Conservation (phyloP, 1,284 basidiomycete species). For the Cryptococcus floricola region DNA sequence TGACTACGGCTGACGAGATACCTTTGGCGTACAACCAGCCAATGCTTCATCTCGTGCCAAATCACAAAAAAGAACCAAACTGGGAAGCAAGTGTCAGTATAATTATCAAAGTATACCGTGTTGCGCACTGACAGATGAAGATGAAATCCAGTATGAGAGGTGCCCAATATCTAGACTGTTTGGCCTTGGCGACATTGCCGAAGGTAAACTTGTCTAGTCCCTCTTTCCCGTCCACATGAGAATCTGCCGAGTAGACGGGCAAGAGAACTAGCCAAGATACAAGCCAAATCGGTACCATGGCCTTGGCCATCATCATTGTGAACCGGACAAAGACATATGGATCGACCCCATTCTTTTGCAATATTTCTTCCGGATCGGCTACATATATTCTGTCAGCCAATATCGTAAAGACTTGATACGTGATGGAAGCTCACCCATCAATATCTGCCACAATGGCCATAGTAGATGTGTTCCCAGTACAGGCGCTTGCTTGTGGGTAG, state of each 20-base stretch:
- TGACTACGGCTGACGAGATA: conserved; percentile 64
- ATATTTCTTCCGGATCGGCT: conserved; percentile 52
- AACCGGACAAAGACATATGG: conserved; percentile 70
- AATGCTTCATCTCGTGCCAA: conserved; percentile 62
- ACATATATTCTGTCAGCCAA: conserved; percentile 53
- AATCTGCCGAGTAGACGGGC: conserved; percentile 58
- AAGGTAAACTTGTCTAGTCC: conserved; percentile 56
- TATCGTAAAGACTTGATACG: conserved; percentile 33
- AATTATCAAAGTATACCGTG: background rate
- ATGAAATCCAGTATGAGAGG: conserved; percentile 51
- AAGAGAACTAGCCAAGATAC: conserved; percentile 60
- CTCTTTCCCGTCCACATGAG: conserved; percentile 42
- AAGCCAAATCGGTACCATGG: conserved; percentile 63
- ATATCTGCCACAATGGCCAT: conserved; percentile 35
- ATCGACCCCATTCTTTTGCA: conserved; percentile 53
- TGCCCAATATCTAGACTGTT: conserved; percentile 48
- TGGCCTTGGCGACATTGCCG: conserved; percentile 49
- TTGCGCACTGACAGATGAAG: conserved; percentile 47
- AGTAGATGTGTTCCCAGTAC: conserved; percentile 28
- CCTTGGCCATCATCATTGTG: conserved; percentile 60
- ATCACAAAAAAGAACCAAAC: conserved; percentile 67
- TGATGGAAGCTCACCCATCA: conserved; percentile 43
- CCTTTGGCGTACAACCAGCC: conserved; percentile 63
- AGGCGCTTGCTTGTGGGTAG: conserved; percentile 33
- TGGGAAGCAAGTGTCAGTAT: conserved; percentile 23